Evolutionary conservation across 176 grass and related monocot species (phyloP).

Genomic region (Ensete glaucum): DNA sequence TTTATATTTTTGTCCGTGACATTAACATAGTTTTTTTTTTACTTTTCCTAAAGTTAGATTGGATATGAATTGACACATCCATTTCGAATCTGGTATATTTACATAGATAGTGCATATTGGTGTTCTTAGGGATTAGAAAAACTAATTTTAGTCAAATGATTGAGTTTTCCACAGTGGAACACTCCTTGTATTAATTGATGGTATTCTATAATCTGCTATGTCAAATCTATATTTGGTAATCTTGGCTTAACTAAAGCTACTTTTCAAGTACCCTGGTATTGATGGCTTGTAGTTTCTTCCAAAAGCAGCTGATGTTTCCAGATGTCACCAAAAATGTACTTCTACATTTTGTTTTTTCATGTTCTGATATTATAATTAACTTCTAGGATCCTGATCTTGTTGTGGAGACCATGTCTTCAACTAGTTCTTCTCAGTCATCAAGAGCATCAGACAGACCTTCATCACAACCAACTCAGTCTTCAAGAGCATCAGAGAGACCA

Average conservation of each 20-base stretch:
- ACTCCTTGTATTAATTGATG: too few relatives aligned
- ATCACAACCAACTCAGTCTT: slow-evolving; percentile 33
- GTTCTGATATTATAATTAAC: not conserved
- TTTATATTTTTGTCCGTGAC: too few relatives aligned
- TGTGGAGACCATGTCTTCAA: slow-evolving; percentile 57
- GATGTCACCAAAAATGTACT: not conserved
- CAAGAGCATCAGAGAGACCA: slow-evolving; percentile 34
- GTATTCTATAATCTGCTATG: too few relatives aligned
- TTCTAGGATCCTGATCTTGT: slow-evolving; percentile 58
- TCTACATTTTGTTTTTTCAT: not conserved
- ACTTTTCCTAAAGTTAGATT: too few relatives aligned
- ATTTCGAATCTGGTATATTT: not conserved
- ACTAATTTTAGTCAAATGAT: not conserved
- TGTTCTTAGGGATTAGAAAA: not conserved
- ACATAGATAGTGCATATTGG: not conserved
- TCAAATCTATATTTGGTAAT: too few relatives aligned
- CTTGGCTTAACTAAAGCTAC: too few relatives aligned
- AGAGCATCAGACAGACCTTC: slow-evolving; percentile 32
- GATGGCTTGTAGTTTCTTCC: not conserved
- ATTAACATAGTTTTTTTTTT: too few relatives aligned
- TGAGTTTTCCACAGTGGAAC: not conserved
- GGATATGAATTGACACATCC: not conserved
- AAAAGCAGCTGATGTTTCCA: not conserved
- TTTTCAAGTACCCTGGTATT: not conserved
- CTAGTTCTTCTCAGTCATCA: slow-evolving; percentile 40